Percentiles rank a stretch among this genome's conserved stretches.
phyloP scores from a whole-genome alignment of 192 early-diverging fungal species.

The Coemansia sp. region DNA sequence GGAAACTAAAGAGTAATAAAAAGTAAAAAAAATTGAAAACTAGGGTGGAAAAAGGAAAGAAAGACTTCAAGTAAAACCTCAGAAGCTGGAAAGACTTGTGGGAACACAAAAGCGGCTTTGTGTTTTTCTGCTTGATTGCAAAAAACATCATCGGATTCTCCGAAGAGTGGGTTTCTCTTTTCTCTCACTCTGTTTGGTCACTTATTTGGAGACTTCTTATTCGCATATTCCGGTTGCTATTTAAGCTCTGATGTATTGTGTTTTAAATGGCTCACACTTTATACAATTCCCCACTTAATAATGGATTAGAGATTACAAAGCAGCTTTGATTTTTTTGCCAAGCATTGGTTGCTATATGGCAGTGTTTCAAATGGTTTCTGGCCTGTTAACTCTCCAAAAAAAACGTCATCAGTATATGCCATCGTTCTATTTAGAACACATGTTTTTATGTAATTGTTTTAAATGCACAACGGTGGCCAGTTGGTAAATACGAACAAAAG shows the following conservation, averaged over 20 bases:
- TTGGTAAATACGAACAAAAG: no score
- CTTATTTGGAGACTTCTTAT: not conserved
- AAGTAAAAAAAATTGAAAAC: not conserved
- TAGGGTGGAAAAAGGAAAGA: conserved; percentile 9
- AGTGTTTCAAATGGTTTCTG: no score
- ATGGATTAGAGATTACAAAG: no score
- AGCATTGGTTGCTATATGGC: no score
- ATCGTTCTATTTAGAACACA: no score
- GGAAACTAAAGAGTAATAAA: not conserved
- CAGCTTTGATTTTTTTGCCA: no score
- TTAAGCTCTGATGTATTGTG: not conserved
- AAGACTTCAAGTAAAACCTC: not conserved
- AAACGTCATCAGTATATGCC: no score
- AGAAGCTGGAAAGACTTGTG: no score
- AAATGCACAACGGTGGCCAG: no score
- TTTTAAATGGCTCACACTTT: not conserved
- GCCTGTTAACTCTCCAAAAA: no score
- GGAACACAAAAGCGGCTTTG: not conserved
- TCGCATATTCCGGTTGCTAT: not conserved
- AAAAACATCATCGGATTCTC: not conserved
- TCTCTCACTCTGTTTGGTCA: not conserved
- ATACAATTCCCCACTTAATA: no score
- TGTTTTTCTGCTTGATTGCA: not conserved
- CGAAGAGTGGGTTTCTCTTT: conserved; percentile 3
- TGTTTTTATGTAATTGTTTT: no score